Conservation (phyloP, 257 asterid species). For the Fraxinus cuspidata region DNA sequence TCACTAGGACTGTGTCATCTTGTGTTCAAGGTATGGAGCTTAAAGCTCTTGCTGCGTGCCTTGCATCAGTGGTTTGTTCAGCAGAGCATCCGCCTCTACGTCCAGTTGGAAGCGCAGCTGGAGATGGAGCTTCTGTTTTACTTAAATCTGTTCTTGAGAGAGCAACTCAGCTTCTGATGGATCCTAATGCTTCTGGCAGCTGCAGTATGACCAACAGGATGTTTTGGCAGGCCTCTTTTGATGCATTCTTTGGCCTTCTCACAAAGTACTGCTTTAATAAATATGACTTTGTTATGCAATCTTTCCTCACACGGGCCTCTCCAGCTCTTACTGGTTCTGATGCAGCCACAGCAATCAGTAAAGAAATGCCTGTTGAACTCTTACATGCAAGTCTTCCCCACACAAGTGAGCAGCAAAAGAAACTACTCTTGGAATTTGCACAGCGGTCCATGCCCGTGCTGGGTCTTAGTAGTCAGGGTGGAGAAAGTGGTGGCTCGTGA, state of each 20-base stretch:
- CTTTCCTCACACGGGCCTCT: constrained; percentile 46
- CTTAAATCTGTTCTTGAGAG: constrained; percentile 70
- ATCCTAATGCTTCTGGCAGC: constrained; percentile 50
- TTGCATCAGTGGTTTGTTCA: constrained; percentile 80
- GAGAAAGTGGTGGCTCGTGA: constrained; percentile 47
- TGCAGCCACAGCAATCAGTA: constrained; percentile 52
- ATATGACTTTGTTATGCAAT: constrained; percentile 60
- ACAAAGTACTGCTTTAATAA: constrained; percentile 68
- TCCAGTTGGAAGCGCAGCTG: constrained; percentile 63
- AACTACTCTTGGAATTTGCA: constrained; percentile 60
- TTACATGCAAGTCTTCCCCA: constrained; percentile 78
- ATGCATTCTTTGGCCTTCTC: constrained; percentile 66
- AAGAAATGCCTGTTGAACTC: constrained; percentile 77
- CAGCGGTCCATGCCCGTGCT: constrained; percentile 62
- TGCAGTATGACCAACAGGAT: constrained; percentile 54
- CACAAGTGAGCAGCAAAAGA: constrained; percentile 68
- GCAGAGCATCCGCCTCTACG: constrained; percentile 74
- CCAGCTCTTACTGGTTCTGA: constrained; percentile 48
- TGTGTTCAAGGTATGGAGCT: constrained; percentile 59
- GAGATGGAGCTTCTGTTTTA: constrained; percentile 72
- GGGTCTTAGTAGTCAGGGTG: constrained; percentile 35
- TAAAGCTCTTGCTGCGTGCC: constrained; percentile 70
- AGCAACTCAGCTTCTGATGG: constrained; percentile 69
- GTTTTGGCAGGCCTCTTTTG: constrained; percentile 87
- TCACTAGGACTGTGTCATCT: constrained; percentile 46